Base-by-base conservation (phyloP, 345 rosid genomes). In the Ailanthus altissimus region DNA sequence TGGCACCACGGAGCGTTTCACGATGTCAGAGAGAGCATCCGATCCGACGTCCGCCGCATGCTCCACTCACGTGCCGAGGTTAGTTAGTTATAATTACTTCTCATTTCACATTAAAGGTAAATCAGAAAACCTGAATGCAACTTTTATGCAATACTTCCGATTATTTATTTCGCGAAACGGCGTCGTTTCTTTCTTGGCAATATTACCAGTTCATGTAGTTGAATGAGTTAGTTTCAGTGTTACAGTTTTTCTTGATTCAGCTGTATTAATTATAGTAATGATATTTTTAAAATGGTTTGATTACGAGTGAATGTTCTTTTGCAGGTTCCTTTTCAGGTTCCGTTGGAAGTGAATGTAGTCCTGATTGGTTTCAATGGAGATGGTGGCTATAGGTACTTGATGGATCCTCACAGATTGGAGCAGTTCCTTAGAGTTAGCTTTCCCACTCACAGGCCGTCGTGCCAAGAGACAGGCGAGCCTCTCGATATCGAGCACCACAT, bases 1-100 rank as follows among this genome's bases (percentile, higher is more conserved):
- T 94, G 99, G 99, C 99, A 97, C 86, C 99, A 97, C 81, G 89
- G 94, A 25, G 99, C 99, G 53, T 94, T 97, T 80, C 99, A 88
- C 78, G 99, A 97, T 67, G 98, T 94, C 81, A 69, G 88, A 51
- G 97, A 85, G 40, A 84, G 91, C 75, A 94, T 97, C 79, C 92
- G 97, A 85, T 92, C 98, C 73, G 97, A 92, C 54, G 93, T 97
- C 51, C 94, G 92, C 60, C 94, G 92, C 73, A 94, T 92, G 93
- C 98, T 97, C 49, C 98, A 97, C 81, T 82, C 99, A 32, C 98
- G 99, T 45, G 99, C 99, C 14, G 97, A 92, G 97, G 99, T 94
- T 14, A 4, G 53, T 43, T 32, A 32, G 38, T 32, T 32, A n/a
- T n/a, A 3, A 32, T 32, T 32, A 32, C 38, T 32, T 72, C 5